Evolutionary conservation across 2,329 filamentous ascomycete species (phyloP).

Genomic region (Huntiella decipiens): DNA sequence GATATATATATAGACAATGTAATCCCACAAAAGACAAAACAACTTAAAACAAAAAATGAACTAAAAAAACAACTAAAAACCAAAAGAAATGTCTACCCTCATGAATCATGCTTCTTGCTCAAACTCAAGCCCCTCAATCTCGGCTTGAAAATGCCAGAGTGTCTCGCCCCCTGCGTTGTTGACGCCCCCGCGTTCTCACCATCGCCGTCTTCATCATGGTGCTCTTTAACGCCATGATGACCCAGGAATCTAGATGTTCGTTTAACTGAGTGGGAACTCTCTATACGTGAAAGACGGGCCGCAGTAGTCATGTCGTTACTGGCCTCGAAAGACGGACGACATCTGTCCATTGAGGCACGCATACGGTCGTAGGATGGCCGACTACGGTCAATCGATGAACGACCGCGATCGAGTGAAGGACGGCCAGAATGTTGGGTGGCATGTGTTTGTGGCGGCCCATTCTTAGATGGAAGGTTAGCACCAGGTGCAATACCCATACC

Average conservation of each 20-base stretch:
- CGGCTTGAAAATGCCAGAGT: constrained; percentile 16
- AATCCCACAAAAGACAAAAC: constrained; percentile 19
- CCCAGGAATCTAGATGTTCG: neutral
- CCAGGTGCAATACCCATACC: constrained; percentile 11
- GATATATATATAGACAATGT: constrained; percentile 13
- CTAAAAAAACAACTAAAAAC: constrained; percentile 16
- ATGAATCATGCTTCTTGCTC: constrained; percentile 20
- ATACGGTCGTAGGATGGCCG: constrained; percentile 79
- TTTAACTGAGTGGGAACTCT: constrained; percentile 42
- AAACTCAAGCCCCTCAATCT: constrained; percentile 26
- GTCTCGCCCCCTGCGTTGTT: constrained; percentile 1
- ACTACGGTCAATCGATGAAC: constrained; percentile 46
- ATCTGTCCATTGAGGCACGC: constrained; percentile 69
- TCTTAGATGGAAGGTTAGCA: neutral
- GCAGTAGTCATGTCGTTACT: constrained; percentile 85
- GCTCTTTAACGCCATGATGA: constrained; percentile 12
- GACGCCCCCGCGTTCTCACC: neutral
- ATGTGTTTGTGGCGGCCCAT: constrained; percentile 14
- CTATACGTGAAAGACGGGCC: constrained; percentile 64
- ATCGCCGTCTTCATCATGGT: neutral
- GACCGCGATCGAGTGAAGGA: constrained; percentile 11
- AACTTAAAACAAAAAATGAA: constrained; percentile 13
- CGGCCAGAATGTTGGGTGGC: constrained; percentile 15
- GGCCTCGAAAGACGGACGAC: constrained; percentile 66
- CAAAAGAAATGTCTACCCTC: constrained; percentile 11